These are phyloP conservation scores for Rhytidiadelphus loreus DNA, from an alignment of 225 moss, liverwort and hornwort species.

Conservation along the genomic window DNA sequence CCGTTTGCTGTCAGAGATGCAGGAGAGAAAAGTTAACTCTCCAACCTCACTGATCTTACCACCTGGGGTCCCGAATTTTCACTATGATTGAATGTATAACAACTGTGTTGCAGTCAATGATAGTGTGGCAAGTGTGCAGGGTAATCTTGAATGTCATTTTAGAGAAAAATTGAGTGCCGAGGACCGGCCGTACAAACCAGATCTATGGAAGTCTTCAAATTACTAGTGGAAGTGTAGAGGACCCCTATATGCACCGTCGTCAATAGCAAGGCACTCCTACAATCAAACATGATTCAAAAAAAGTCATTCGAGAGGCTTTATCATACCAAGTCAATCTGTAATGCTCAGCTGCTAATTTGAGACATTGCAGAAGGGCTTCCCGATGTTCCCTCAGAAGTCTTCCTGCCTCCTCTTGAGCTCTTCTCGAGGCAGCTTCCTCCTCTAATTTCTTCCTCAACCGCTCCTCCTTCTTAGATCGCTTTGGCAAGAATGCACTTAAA, in stretches of 20 bases:
- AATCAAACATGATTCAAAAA: not conserved
- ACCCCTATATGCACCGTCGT: not conserved
- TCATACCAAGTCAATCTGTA: constrained; percentile 69
- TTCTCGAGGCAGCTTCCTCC: constrained; percentile 61
- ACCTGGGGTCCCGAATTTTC: not conserved
- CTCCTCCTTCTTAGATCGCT: constrained; percentile 86
- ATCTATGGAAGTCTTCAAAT: not conserved
- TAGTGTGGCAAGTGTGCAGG: not conserved
- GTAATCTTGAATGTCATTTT: not conserved
- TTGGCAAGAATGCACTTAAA: constrained; percentile 89
- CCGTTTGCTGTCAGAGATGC: not conserved
- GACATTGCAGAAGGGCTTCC: constrained; percentile 62
- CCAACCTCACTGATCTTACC: not conserved
- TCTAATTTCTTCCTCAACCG: constrained; percentile 65
- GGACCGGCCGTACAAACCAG: not conserved
- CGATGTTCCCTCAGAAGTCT: constrained; percentile 58
- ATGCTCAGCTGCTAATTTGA: constrained; percentile 71
- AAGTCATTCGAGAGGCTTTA: not conserved
- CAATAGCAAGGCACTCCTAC: not conserved
- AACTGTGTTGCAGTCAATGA: not conserved
- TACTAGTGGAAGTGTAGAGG: not conserved
- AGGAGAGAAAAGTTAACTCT: not conserved
- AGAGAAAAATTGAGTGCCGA: not conserved
- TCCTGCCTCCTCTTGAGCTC: constrained; percentile 52
- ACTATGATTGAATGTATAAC: not conserved